phyloP scores from a whole-genome alignment of 1,139 yeast genomes.

The Entelexis sorbosivorans region DNA sequence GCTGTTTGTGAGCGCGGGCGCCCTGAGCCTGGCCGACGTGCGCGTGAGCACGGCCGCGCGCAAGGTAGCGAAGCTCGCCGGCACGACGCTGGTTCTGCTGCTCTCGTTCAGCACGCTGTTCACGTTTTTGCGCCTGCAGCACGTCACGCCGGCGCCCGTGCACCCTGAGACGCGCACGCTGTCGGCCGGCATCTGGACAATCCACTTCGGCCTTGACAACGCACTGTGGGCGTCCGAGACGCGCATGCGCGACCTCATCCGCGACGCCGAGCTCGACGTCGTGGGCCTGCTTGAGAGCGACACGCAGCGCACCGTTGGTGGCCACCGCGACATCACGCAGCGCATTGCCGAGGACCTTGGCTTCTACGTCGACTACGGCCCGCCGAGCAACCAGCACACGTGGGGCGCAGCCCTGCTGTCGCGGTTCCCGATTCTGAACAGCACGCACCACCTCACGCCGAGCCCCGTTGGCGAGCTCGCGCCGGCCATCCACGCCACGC shows the following conservation, averaged over 20 bases:
- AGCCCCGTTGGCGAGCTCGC: slow-evolving; percentile 97
- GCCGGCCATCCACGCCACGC: slow-evolving; percentile 93
- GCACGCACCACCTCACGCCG: slow-evolving; percentile 84
- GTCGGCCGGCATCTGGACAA: slow-evolving; percentile 96
- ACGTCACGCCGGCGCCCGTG: slow-evolving; percentile 55
- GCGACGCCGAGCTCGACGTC: slow-evolving; percentile 80
- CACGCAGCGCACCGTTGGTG: slow-evolving; percentile 88
- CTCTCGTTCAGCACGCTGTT: slow-evolving; percentile 33
- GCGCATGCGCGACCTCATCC: slow-evolving; percentile 72
- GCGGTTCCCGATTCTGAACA: slow-evolving; percentile 81
- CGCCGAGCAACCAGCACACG: slow-evolving; percentile 95
- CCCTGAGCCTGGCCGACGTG: slow-evolving; percentile 24
- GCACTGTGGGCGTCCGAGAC: slow-evolving; percentile 97
- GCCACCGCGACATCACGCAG: slow-evolving; percentile 88
- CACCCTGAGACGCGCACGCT: slow-evolving; percentile 65
- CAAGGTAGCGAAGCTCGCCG: slow-evolving; percentile 27
- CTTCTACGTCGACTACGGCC: slow-evolving; percentile 93
- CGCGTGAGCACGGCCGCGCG: slow-evolving; percentile 5
- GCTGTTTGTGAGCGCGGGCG: slow-evolving; percentile 34
- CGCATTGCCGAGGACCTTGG: slow-evolving; percentile 84
- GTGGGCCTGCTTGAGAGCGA: slow-evolving; percentile 87
- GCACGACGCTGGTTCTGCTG: slow-evolving; percentile 25
- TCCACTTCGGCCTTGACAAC: slow-evolving; percentile 91
- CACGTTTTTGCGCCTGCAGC: slow-evolving; percentile 47
- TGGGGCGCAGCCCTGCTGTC: slow-evolving; percentile 95